Evolutionary conservation across 1,284 basidiomycete species (phyloP).

Genomic region (Ustilago loliicola): DNA sequence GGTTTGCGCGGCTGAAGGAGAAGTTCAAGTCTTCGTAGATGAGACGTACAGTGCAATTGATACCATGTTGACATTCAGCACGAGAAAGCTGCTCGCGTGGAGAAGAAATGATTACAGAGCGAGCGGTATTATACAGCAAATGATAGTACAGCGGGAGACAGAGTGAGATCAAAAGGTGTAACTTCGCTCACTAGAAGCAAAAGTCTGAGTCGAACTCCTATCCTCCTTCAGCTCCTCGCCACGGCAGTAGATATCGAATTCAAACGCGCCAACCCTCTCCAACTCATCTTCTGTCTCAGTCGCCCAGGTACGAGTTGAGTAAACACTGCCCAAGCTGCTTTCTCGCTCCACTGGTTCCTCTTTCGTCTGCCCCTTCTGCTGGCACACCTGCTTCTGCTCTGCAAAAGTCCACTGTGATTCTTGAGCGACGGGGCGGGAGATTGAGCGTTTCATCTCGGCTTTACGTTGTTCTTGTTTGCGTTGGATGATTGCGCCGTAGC

Average conservation of each 20-base stretch:
- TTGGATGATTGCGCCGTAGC: slow-evolving; percentile 20
- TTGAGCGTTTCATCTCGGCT: slow-evolving; percentile 17
- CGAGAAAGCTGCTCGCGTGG: background rate
- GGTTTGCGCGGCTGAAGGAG: slow-evolving; percentile 19
- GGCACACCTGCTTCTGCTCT: too few relatives aligned
- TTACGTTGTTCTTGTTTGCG: slow-evolving; percentile 5
- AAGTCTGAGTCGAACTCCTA: slow-evolving; percentile 19
- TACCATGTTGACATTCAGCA: slow-evolving; percentile 8
- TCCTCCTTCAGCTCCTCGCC: background rate
- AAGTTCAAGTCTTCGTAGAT: slow-evolving; percentile 20
- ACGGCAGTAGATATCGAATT: slow-evolving; percentile 7
- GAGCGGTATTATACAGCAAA: slow-evolving; percentile 12
- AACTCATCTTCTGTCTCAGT: slow-evolving; percentile 2
- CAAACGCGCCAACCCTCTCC: slow-evolving; percentile 13
- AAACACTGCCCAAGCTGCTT: slow-evolving; percentile 15
- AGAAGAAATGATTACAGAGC: background rate
- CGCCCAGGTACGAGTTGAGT: slow-evolving; percentile 19
- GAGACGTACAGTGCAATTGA: background rate
- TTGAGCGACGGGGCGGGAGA: slow-evolving; percentile 22
- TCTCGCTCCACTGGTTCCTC: slow-evolving; percentile 10
- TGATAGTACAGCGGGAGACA: background rate
- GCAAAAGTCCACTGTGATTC: background rate
- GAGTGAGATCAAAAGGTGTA: slow-evolving; percentile 21
- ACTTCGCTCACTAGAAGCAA: slow-evolving; percentile 18
- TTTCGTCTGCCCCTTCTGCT: background rate